These are phyloP conservation scores for Yarrowia keelungensis DNA, from an alignment of 805 yeast genomes.

Conservation along the genomic window DNA sequence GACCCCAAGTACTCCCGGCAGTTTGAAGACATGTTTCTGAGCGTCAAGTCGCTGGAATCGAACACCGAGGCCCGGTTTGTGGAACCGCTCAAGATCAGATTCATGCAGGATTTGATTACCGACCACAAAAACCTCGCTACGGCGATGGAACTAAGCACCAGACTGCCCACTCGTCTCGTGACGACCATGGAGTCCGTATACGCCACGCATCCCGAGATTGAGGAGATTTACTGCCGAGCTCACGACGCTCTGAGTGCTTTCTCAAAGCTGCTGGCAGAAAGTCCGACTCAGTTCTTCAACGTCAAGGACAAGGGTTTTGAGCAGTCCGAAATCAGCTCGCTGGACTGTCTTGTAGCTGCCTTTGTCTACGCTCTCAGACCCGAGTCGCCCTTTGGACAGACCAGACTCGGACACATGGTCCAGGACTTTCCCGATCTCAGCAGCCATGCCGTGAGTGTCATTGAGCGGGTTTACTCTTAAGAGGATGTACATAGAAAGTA, in stretches of 20 bases:
- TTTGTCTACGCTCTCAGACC: slow-evolving; percentile 23
- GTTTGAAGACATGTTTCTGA: slow-evolving; percentile 40
- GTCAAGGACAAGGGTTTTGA: slow-evolving; percentile 9
- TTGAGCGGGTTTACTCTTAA: slow-evolving; percentile 4
- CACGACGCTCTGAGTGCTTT: slow-evolving; percentile 17
- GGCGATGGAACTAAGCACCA: slow-evolving; percentile 15
- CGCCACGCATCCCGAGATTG: slow-evolving; percentile 5
- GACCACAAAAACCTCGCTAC: slow-evolving; percentile 1
- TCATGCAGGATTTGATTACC: slow-evolving; percentile 28
- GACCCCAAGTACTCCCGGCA: slow-evolving; percentile 16
- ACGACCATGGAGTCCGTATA: slow-evolving; percentile 6
- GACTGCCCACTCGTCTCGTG: slow-evolving; percentile 11
- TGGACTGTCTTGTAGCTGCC: slow-evolving; percentile 33
- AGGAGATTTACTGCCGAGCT: slow-evolving; percentile 18
- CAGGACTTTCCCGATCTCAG: slow-evolving; percentile 23
- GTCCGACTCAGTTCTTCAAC: slow-evolving; percentile 21
- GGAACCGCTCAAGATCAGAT: slow-evolving; percentile 25
- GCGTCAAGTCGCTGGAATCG: slow-evolving; percentile 31
- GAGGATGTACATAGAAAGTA: not conserved
- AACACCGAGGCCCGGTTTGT: slow-evolving; percentile 28
- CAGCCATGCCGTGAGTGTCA: slow-evolving; percentile 3
- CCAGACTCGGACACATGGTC: slow-evolving; percentile 20
- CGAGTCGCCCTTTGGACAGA: slow-evolving; percentile 27
- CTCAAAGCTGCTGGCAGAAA: slow-evolving; percentile 15
- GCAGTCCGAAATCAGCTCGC: not conserved